Evolutionary conservation across 2,329 filamentous ascomycete genomes (phyloP).

Genomic region (Diaporthe longicolla): DNA sequence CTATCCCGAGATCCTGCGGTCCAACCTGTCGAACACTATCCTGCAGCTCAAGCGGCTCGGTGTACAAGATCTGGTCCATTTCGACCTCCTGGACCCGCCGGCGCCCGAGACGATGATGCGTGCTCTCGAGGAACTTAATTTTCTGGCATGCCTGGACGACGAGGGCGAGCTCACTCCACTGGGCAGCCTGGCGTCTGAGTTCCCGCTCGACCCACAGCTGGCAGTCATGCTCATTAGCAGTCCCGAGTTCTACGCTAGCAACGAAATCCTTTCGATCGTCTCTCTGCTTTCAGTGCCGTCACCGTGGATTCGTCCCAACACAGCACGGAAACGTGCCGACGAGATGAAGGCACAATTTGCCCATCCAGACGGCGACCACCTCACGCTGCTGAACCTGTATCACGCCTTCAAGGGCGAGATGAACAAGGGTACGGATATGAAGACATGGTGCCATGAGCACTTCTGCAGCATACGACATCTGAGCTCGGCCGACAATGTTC

Average conservation of each 20-base stretch:
- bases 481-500: slow-evolving; percentile 93
- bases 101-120: slow-evolving; percentile 99
- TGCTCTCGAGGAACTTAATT: slow-evolving; percentile 96
- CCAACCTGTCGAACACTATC: slow-evolving; percentile 94
- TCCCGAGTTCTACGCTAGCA: slow-evolving; percentile 98
- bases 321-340: slow-evolving; percentile 89
- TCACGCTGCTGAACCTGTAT: slow-evolving; percentile 97
- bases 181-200: slow-evolving; percentile 91
- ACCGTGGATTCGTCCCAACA: slow-evolving; percentile 89
- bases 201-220: slow-evolving; percentile 92
- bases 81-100: slow-evolving; percentile 98
- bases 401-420: slow-evolving; percentile 90
- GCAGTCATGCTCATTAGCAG: slow-evolving; percentile 99
- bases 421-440: slow-evolving; percentile 77
- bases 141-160: slow-evolving; percentile 95
- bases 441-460: slow-evolving; percentile 97
- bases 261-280: slow-evolving; percentile 96
- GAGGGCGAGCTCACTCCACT: slow-evolving; percentile 92
- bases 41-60: slow-evolving; percentile 98
- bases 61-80: slow-evolving; percentile 95
- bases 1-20: slow-evolving; percentile 94
- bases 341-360: slow-evolving; percentile 97
- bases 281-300: slow-evolving; percentile 94
- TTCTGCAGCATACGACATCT: slow-evolving; percentile 92
- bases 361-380: slow-evolving; percentile 93